Percentiles rank a stretch among this genome's conserved stretches.
Conservation (phyloP, 176 grass and related monocot genomes). For the Juncus inflexus region DNA sequence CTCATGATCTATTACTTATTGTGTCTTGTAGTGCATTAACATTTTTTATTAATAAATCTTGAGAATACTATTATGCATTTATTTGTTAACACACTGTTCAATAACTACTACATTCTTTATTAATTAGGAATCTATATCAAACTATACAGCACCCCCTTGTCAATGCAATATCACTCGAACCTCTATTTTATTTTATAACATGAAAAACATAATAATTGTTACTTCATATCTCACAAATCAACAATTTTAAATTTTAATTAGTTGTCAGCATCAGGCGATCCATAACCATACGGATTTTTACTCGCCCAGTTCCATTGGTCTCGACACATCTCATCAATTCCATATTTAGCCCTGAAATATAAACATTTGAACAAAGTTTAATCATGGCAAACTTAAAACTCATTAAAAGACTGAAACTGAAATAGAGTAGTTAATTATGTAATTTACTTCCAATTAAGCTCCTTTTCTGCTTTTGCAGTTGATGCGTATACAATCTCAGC, state of each 20-base stretch:
- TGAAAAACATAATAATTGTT: not conserved
- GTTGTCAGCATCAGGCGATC: constrained; percentile 26
- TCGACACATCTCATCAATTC: constrained; percentile 88
- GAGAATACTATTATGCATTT: no score
- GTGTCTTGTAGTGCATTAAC: no score
- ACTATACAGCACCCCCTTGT: no score
- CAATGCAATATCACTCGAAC: no score
- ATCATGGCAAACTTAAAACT: not conserved
- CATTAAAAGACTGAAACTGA: not conserved
- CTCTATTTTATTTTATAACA: no score
- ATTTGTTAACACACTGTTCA: no score
- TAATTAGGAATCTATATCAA: no score
- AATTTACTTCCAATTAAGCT: constrained; percentile 82
- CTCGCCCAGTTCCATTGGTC: constrained; percentile 95
- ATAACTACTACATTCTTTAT: no score
- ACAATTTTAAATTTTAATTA: constrained; percentile 12
- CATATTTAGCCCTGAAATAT: constrained; percentile 61
- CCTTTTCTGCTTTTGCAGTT: constrained; percentile 62
- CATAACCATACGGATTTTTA: constrained; percentile 83
- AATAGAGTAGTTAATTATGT: not conserved
- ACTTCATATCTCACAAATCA: constrained; percentile 10
- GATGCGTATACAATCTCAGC: constrained; percentile 62
- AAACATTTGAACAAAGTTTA: not conserved
- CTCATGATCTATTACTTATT: no score
- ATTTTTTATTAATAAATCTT: no score